Evolutionary conservation across 2,329 filamentous ascomycete species (phyloP).

Genomic region (Escovopsis sp.): DNA sequence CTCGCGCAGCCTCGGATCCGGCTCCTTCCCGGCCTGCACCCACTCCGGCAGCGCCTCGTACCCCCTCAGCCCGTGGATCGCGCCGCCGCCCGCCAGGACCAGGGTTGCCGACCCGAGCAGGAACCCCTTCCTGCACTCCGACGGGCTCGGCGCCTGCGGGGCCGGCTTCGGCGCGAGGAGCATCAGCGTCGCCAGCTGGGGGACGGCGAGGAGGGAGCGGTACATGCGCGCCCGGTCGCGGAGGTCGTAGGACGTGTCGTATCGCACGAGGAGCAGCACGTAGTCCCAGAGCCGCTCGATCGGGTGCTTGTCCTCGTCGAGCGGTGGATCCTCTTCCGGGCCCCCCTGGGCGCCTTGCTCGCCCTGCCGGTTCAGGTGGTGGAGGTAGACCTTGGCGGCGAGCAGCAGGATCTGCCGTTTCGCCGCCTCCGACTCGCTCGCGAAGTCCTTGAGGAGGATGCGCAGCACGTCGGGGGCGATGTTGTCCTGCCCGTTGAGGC

Average conservation of each 20-base stretch:
- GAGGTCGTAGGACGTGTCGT: conserved; percentile 89
- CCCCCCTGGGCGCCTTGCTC: conserved; percentile 17
- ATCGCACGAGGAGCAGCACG: conserved; percentile 68
- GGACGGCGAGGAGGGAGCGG: conserved; percentile 65
- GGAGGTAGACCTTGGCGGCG: conserved; percentile 91
- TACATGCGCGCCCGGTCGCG: conserved; percentile 85
- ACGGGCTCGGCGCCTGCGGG: conserved; percentile 79
- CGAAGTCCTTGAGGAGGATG: conserved; percentile 74
- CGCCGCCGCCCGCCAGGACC: conserved; percentile 63
- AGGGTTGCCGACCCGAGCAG: conserved; percentile 74
- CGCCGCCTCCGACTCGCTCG: conserved; percentile 68
- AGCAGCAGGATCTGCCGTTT: conserved; percentile 86
- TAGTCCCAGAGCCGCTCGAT: conserved; percentile 75
- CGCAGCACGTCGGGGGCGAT: conserved; percentile 87
- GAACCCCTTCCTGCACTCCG: conserved; percentile 64
- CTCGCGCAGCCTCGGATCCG: conserved; percentile 59
- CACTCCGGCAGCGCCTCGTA: conserved; percentile 73
- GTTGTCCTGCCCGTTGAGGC: conserved; percentile 65
- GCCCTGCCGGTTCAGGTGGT: conserved; percentile 58
- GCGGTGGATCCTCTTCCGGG: conserved; percentile 16
- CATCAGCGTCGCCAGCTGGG: conserved; percentile 79
- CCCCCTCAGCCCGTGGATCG: conserved; percentile 58
- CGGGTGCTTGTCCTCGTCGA: conserved; percentile 37
- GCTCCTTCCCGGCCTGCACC: conserved; percentile 69
- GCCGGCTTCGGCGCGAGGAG: conserved; percentile 89